Percentiles rank a stretch among this genome's conserved stretches.
phyloP scores from a whole-genome alignment of 495 filamentous ascomycete genomes.

The Lasiosphaeria ovina region DNA sequence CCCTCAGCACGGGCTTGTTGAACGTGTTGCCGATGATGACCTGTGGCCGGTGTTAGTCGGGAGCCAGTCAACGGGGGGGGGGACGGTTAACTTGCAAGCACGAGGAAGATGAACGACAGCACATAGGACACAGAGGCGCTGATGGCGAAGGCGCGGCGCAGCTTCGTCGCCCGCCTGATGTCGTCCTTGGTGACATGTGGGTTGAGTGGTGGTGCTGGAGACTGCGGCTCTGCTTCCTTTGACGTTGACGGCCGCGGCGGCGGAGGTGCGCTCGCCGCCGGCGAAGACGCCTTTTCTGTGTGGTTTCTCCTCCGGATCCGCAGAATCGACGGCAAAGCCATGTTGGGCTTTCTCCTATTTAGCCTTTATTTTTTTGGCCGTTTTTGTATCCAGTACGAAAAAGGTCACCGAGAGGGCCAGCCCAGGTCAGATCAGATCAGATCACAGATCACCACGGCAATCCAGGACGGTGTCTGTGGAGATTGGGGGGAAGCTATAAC shows the following conservation, averaged over 20 bases:
- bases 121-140: conserved; percentile 70
- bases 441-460: too few relatives aligned
- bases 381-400: not conserved
- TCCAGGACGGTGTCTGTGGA: too few relatives aligned
- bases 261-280: not conserved
- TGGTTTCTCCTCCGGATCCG: conserved; percentile 15
- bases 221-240: conserved; percentile 1
- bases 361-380: not conserved
- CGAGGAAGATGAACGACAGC: conserved; percentile 69
- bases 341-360: conserved; percentile 3
- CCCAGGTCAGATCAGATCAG: too few relatives aligned
- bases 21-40: conserved; percentile 70
- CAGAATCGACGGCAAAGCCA: conserved; percentile 22
- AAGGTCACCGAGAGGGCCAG: too few relatives aligned
- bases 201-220: not conserved
- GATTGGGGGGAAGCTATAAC: too few relatives aligned
- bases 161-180: conserved; percentile 54
- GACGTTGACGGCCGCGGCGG: conserved; percentile 1
- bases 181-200: conserved; percentile 3
- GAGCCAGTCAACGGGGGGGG: not conserved
- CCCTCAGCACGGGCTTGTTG: conserved; percentile 55
- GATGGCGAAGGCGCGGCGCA: conserved; percentile 52
- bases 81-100: conserved; percentile 52
- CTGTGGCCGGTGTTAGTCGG: conserved; percentile 14
- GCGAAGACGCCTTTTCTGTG: conserved; percentile 2